Base-by-base conservation (phyloP, 2,329 filamentous ascomycete genomes). In the Aspergillus luchuensis region DNA sequence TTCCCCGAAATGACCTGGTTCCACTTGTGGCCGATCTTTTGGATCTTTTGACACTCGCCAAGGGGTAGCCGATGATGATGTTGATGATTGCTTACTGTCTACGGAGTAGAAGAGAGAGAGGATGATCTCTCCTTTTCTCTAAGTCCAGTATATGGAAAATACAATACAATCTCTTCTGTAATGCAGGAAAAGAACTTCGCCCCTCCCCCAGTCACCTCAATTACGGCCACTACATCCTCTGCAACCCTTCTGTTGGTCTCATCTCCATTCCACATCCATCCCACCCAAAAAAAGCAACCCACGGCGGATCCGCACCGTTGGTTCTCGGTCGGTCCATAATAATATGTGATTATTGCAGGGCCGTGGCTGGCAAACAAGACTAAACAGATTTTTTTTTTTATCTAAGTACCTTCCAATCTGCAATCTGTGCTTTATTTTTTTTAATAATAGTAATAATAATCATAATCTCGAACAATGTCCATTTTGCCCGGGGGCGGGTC, bases 1-100 rank as follows among this genome's bases (percentile, higher is more conserved):
- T 72, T 15, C 53, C 67, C 72, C 72, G 71, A 69, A 62, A 70
- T 71, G 64, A 67, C 41, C 30, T 36, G 63, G 33, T 30, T 64
- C 68, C 65, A 66, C 68, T 58, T 11, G 19, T 56, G 50, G 48
- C 45, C 43, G 41, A 61, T 55, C 52, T 28, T 43, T 43, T 33
- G 10, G 10, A 11, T 33, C 30, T 28, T 36, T 36, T 45, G 41
- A 45, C 41, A 45, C 41, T 45, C 41, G 41, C 41, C 41, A 45
- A 45, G 41, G 41, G 41, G 41, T 19, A 19, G 41, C 41, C 8
- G 17, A 10, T 21, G 41, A 45, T n/a, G 13, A 11, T 43, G 41
- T 13, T 11, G 30, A 6, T 36, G 33, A 13, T 15, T 36, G 33
- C 33, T 36, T 28, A 28, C 25, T 28, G 25, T 28, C 25, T 28